Percentiles rank a stretch among this genome's conserved stretches.
Evolutionary conservation across 129 eudicot species (phyloP).

Genomic region (Ambrosia artemisiifolia): DNA sequence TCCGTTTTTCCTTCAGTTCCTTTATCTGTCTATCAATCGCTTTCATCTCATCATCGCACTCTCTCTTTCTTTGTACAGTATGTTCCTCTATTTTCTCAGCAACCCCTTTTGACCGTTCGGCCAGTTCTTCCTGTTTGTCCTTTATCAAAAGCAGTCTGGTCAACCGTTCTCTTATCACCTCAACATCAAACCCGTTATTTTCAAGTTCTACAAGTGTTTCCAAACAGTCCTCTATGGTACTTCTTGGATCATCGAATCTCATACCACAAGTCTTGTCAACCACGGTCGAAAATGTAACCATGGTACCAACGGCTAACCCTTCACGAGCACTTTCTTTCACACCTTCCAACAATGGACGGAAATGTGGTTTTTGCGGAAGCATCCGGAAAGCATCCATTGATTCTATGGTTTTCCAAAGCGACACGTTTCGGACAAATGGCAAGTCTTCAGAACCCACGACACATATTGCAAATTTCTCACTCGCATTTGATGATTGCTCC

Average conservation of each 20-base stretch:
- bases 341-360: slow-evolving; percentile 46
- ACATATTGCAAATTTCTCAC: slow-evolving; percentile 7
- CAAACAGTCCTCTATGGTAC: slow-evolving; percentile 46
- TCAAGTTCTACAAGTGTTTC: slow-evolving; percentile 67
- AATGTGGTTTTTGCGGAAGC: slow-evolving; percentile 86
- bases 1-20: slow-evolving; percentile 43
- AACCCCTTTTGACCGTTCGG: slow-evolving; percentile 17
- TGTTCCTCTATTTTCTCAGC: slow-evolving; percentile 31
- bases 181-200: slow-evolving; percentile 62
- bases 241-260: slow-evolving; percentile 44
- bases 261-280: slow-evolving; percentile 46
- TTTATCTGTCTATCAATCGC: slow-evolving; percentile 42
- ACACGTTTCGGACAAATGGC: slow-evolving; percentile 57
- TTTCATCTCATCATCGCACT: slow-evolving; percentile 35
- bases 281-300: slow-evolving; percentile 63
- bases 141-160: slow-evolving; percentile 42
- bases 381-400: slow-evolving; percentile 58
- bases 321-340: slow-evolving; percentile 58
- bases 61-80: slow-evolving; percentile 17
- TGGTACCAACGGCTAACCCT: slow-evolving; percentile 72
- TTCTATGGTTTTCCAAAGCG: slow-evolving; percentile 63
- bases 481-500: slow-evolving; percentile 30
- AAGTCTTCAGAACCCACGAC: slow-evolving; percentile 13
- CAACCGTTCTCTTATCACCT: slow-evolving; percentile 43
- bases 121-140: slow-evolving; percentile 40